Base-by-base conservation (phyloP, 2,329 filamentous ascomycete genomes). In the Amauroascus verrucosus region DNA sequence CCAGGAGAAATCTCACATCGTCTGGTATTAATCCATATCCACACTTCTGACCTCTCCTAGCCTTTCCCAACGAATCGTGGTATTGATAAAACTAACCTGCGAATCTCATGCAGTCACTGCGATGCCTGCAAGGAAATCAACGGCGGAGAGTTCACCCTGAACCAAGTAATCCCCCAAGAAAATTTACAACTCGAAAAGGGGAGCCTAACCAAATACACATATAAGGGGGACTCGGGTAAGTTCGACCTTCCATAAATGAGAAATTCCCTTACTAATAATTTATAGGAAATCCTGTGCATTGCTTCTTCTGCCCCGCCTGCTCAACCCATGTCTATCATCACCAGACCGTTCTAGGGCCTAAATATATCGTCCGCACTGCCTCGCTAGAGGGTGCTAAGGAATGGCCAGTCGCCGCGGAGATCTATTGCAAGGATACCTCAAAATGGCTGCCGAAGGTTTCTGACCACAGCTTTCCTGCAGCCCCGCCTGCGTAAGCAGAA, bases 291-390 rank as follows among this genome's bases (percentile, higher is more conserved):
- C 63, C 68, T 6, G 76, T 79, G 30, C 67, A 79, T 65, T 81
- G 78, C 71, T 80, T 74, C 69, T 80, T 75, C 67, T 80, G 78
- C 70, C 70, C 73, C 44, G 77, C 75, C 60, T 81, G 77, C 73
- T 78, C 75, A 6, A 62, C 70, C 2, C 77, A 78, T 62, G 69
- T 76, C 28, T 80, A 80, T 64, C 77, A 80, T 65, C 75, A 78
- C 60, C 77, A 79, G 59, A 70, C 72, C 41, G 72, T 74, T 46
- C 67, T 77, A 58, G 74, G 76, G 53, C 64, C 67, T 2, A 77
- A 68, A 46, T 75, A 79, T 55, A 68, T 80, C 52, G 67, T 77
- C 6, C 72, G 78, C 48, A 81, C 77, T 3, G 72, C 68, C 1
- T 60, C 79, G 40, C 62, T 80, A 11, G 68, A 77, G 45, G 72